Conservation (phyloP, 75 land plant species). For the Sequoia sempervirens region DNA sequence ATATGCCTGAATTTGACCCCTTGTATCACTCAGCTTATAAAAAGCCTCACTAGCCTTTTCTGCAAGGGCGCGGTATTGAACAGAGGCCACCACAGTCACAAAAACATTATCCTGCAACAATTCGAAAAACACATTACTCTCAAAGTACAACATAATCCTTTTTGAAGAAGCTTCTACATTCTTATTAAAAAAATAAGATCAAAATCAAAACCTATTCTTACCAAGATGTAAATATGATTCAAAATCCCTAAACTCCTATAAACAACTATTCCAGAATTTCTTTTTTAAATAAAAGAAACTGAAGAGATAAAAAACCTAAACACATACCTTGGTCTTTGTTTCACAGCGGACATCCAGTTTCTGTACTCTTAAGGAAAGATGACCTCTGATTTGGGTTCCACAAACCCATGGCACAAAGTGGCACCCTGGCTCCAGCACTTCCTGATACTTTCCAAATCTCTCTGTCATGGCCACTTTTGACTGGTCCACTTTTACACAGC, state of each 20-base stretch:
- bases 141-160: no score
- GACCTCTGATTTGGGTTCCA: slow-evolving; percentile 38
- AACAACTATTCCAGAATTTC: no score
- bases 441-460: slow-evolving; percentile 40
- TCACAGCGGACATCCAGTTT: slow-evolving; percentile 66
- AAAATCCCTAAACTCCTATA: no score
- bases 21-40: slow-evolving; percentile 32
- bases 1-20: slow-evolving; percentile 69
- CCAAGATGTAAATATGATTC: no score
- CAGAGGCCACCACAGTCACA: slow-evolving; percentile 74
- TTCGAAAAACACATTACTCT: no score
- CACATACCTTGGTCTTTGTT: slow-evolving; percentile 56
- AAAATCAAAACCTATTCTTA: no score
- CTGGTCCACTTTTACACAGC: slow-evolving; percentile 52
- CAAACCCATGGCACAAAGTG: slow-evolving; percentile 47
- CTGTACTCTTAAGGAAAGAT: slow-evolving; percentile 49
- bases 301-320: not conserved
- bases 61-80: slow-evolving; percentile 53
- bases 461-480: slow-evolving; percentile 50
- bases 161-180: not conserved
- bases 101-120: slow-evolving; percentile 76
- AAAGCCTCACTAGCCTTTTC: slow-evolving; percentile 33
- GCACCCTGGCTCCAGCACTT: slow-evolving; percentile 55
- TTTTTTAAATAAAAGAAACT: no score
- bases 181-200: not conserved